Percentiles rank a stretch among this genome's conserved stretches.
phyloP scores from a whole-genome alignment of 2,329 filamentous ascomycete species.

The Arthrobotrys sphaeroides region DNA sequence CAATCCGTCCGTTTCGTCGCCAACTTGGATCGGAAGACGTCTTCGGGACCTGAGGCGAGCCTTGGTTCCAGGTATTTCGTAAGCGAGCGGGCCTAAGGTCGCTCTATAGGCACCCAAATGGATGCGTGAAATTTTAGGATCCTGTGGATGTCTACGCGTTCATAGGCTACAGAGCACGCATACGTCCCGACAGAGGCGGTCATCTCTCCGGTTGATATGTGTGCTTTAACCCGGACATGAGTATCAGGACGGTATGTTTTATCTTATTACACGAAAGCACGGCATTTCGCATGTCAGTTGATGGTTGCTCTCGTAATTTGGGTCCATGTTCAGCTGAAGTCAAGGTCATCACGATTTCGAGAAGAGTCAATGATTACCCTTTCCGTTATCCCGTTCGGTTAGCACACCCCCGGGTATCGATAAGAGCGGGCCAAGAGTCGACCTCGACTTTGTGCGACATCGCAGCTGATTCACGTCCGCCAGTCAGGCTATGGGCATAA shows the following conservation, averaged over 20 bases:
- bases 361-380: slow-evolving; percentile 38
- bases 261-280: slow-evolving; percentile 9
- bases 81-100: slow-evolving; percentile 37
- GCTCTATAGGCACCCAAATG: slow-evolving; percentile 29
- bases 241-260: neutral
- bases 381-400: slow-evolving; percentile 50
- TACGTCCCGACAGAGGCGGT: neutral
- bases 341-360: neutral
- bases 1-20: slow-evolving; percentile 7
- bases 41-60: slow-evolving; percentile 17
- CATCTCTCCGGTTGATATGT: neutral
- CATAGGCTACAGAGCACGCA: neutral
- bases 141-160: slow-evolving; percentile 25
- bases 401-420: slow-evolving; percentile 39
- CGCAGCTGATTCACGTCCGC: neutral
- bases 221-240: neutral
- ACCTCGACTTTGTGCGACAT: slow-evolving; percentile 30
- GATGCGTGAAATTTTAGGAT: neutral
- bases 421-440: slow-evolving; percentile 27
- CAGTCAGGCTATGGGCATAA: neutral
- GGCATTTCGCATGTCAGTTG: slow-evolving; percentile 7
- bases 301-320: neutral
- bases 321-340: slow-evolving; percentile 49
- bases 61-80: slow-evolving; percentile 18
- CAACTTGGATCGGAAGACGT: neutral